phyloP scores from a whole-genome alignment of 2,329 filamentous ascomycete species.

The Fusarium sp. region DNA sequence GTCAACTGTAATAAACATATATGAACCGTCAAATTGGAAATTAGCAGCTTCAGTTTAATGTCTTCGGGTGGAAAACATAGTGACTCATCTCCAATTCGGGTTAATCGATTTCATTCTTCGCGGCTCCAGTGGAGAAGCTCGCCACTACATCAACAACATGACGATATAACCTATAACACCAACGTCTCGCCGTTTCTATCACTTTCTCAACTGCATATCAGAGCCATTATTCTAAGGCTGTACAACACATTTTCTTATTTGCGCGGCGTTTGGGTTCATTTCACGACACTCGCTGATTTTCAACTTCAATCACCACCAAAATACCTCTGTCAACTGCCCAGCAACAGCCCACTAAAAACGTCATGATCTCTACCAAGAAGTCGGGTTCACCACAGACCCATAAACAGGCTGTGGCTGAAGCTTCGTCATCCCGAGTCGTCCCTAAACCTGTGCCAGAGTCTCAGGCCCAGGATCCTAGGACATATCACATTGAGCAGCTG shows the following conservation, averaged over 20 bases:
- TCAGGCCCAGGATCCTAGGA: conserved; percentile 74
- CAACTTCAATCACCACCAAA: not conserved
- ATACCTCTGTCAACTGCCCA: conserved; percentile 9
- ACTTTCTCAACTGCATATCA: not conserved
- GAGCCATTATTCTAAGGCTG: not conserved
- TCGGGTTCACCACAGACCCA: conserved; percentile 48
- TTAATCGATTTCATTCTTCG: conserved; percentile 19
- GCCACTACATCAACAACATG: conserved; percentile 25
- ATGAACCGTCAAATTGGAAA: not conserved
- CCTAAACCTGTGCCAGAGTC: conserved; percentile 73
- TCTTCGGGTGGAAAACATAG: not conserved
- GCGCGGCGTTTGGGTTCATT: conserved; percentile 23
- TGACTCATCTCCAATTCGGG: conserved; percentile 34
- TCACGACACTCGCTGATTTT: not conserved
- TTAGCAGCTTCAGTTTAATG: not conserved
- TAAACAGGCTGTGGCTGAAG: conserved; percentile 60
- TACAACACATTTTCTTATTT: not conserved
- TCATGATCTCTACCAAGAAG: conserved; percentile 54
- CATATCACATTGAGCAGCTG: conserved; percentile 80
- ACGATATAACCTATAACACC: conserved; percentile 36
- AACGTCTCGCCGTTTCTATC: not conserved
- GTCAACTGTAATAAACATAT: not conserved
- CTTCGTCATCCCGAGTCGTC: conserved; percentile 63
- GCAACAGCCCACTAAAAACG: conserved; percentile 8
- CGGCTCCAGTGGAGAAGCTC: conserved; percentile 30